Base-by-base conservation (phyloP, 257 asterid genomes). In the Solanum pennellii region DNA sequence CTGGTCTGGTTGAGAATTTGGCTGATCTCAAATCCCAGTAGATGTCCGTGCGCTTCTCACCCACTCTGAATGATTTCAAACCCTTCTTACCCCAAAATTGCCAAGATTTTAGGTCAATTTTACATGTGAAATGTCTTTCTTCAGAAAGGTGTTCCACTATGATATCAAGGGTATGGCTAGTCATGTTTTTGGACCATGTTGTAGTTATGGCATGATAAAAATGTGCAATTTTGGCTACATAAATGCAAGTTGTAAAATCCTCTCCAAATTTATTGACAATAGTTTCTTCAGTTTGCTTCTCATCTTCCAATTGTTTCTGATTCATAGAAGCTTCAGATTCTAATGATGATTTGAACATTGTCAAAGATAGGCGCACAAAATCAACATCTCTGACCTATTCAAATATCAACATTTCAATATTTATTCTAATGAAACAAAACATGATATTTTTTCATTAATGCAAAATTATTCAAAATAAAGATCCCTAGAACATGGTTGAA, bases 51-150 rank as follows among this genome's bases (percentile, higher is more conserved):
- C 96, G 90, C 39, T 86, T 88, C 14, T 93, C 95, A 6, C 90
- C 94, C 10, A 95, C 94, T 12, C 75, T 89, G 89, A 96, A 95
- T 4, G 96, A 87, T 71, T 95, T 96, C 6, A 95, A 73, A 29
- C 98, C 99, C 84, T 96, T 95, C 42, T 93, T 95, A 16, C 97
- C 98, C 99, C 98, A 96, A 47, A 96, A 96, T 86, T 96, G 98
- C 99, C 98, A 96, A 2, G 98, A 93, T 90, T 94, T 95, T 86
- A 96, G 96, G 69, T 95, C 98, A 71, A 96, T 94, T 90, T 95
- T 96, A 93, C 98, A 95, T 7, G 95, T 92, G 92, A 92, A 93
- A 16, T 94, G 93, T 62, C 84, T 88, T 5, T 87, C 93, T 41
- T 89, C 93, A 4, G 77, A 35, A 1, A 91, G 91, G 92, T 90